Evolutionary conservation across 2,329 filamentous ascomycete species (phyloP), one percentile per base, ranked within the genome.

Genomic region (Sporothrix sp.): DNA sequence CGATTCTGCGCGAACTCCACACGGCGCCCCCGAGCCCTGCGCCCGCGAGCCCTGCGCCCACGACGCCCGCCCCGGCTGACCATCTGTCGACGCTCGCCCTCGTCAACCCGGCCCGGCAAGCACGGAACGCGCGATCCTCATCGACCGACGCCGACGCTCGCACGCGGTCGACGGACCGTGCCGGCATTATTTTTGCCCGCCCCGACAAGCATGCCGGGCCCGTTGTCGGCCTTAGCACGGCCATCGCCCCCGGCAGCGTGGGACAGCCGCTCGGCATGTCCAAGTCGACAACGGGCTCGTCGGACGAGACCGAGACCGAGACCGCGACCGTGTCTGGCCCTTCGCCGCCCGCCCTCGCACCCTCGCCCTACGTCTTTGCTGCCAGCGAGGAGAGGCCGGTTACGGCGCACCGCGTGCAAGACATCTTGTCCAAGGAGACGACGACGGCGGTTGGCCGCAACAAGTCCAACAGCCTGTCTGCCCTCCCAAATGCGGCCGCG

Each of bases 191-290:
- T 3, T 81, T 84, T 48, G 69, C 71, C 20, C 79, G 71, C 48
- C 68, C 72, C 9, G 81, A 87, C 60, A 81, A 83, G 57, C 81
- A 84, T 53, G 76, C 76, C 2, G 74, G 75, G 36, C 72, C 85
- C 1, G 80, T 78, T 56, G 72, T 88, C 2, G 78, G 77, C 4
- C 59, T 87, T 23, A 85, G 75, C 61, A 78, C 74, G 4, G 73
- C 80, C 1, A 68, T 75, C 20, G 84, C 76, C 1, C 74, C 81
- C 3, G 85, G 84, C 52, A 80, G 62, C 63, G 72, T 72, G 57
- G 80, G 71, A 59, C 68, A 63, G 63, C 48, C 35, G 50, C 33
- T 5, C 16, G n/a, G 16, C 25, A 8, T 59, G 7, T 57, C 57
- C 3, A 57, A 63, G 8, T 42, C 21, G 7, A 44, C 38, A 1